phyloP scores from a whole-genome alignment of 345 rosid species.

The Linum trigynum region DNA sequence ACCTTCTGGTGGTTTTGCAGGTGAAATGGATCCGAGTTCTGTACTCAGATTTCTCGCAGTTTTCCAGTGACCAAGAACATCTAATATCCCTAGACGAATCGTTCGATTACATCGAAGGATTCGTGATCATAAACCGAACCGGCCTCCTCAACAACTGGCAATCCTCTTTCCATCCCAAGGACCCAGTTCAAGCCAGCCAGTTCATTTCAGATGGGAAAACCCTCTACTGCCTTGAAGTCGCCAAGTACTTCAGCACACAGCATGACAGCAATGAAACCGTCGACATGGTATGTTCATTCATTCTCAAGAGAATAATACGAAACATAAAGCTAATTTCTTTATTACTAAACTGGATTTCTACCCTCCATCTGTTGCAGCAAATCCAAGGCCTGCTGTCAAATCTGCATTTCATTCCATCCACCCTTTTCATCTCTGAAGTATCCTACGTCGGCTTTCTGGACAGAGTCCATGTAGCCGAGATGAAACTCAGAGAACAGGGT shows the following conservation, averaged over 20 bases:
- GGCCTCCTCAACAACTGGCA: conserved; percentile 1
- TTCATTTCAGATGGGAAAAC: background rate
- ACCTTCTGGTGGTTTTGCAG: background rate
- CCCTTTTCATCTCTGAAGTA: background rate
- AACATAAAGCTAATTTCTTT: background rate
- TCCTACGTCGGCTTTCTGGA: background rate
- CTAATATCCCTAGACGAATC: background rate
- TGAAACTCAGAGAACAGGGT: background rate
- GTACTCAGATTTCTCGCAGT: background rate
- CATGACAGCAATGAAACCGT: too few species aligned
- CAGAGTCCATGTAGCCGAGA: background rate
- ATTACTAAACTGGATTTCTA: background rate
- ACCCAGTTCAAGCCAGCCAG: conserved; percentile 1
- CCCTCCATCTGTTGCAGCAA: background rate
- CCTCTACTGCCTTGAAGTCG: conserved; percentile 1
- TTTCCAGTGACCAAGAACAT: conserved; percentile 2
- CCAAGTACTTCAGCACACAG: background rate
- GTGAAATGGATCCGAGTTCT: conserved; percentile 5
- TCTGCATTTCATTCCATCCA: background rate
- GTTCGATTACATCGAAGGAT: conserved; percentile 5
- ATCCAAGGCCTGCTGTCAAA: background rate
- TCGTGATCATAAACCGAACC: conserved; percentile 2
- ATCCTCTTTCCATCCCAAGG: background rate
- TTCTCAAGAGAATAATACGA: background rate
- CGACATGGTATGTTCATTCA: background rate